phyloP scores from a whole-genome alignment of 192 early-diverging fungal species.

The Coemansia sp. region DNA sequence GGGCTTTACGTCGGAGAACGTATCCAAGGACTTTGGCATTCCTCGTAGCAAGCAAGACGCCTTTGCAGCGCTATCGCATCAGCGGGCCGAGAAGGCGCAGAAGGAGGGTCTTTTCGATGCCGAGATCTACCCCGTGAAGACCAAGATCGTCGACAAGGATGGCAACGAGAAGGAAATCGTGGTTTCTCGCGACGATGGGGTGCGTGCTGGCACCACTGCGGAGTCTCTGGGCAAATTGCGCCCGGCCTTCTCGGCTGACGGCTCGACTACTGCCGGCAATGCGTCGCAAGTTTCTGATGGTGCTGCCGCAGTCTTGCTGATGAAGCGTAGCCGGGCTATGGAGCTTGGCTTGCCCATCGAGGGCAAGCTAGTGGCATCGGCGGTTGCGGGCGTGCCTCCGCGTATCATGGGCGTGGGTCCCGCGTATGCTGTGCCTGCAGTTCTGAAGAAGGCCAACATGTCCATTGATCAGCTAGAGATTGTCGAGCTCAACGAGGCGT shows the following conservation, averaged over 20 bases:
- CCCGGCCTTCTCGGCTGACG: slow-evolving; percentile 84
- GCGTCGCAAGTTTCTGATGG: slow-evolving; percentile 98
- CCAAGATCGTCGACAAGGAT: slow-evolving; percentile 72
- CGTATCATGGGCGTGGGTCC: slow-evolving; percentile 97
- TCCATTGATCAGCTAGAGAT: slow-evolving; percentile 76
- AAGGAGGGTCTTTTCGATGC: slow-evolving; percentile 85
- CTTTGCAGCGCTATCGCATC: slow-evolving; percentile 83
- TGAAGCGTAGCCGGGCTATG: slow-evolving; percentile 88
- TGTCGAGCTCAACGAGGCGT: slow-evolving; percentile 96
- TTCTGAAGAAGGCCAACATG: slow-evolving; percentile 77
- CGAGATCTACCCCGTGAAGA: slow-evolving; percentile 85
- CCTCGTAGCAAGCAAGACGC: slow-evolving; percentile 86
- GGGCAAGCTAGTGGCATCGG: slow-evolving; percentile 84
- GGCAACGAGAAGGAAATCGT: slow-evolving; percentile 70
- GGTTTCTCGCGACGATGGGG: slow-evolving; percentile 87
- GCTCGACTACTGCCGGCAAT: slow-evolving; percentile 90
- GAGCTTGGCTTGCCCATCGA: slow-evolving; percentile 80
- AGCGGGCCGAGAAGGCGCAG: slow-evolving; percentile 80
- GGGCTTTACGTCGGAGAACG: slow-evolving; percentile 97
- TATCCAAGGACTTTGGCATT: slow-evolving; percentile 82
- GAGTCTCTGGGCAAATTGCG: slow-evolving; percentile 79
- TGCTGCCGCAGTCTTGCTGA: slow-evolving; percentile 92
- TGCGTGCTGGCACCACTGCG: slow-evolving; percentile 74
- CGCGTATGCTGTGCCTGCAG: slow-evolving; percentile 88
- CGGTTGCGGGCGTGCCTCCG: slow-evolving; percentile 88